Base-by-base conservation (phyloP, 2,329 filamentous ascomycete genomes). In the Ophiocordyceps unilateralis region DNA sequence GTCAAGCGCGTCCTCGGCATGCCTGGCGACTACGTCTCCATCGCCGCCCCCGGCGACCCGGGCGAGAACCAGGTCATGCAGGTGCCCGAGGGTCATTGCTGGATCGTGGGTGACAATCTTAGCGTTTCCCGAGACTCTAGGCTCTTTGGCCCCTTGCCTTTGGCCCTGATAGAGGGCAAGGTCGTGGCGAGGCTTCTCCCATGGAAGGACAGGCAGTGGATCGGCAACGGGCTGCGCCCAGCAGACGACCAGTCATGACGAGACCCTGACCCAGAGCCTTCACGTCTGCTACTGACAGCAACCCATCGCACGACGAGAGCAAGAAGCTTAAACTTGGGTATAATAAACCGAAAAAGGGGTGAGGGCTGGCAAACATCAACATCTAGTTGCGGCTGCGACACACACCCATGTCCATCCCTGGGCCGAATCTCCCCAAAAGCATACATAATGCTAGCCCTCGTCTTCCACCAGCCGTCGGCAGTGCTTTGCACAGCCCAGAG, bases 21-120 rank as follows among this genome's bases (percentile, higher is more conserved):
- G 71, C 78, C 78, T 1, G 83, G 83, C 0, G 83, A 89, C 54
- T 86, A 83, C 53, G 81, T 88, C 22, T 59, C 79, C 42, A 62
- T 80, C 23, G 70, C 81, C 46, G 78, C 75, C 17, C 78, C 78
- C 0, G 74, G 65, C 3, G 58, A 63, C 34, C 52, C 54, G 19
- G 59, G 61, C 3, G 58, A 61, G 40, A 64, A 67, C 28, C 57
- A 28, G 15, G 11, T 32, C 10, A 3, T 44, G n/a, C 54, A 93
- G 83, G 77, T 98, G 15, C 91, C 91, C 0, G 69, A 83, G 55
- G 91, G 91, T 1, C 91, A 98, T 66, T 93, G 87, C 54, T 96
- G 86, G 76, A 67, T 95, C 7, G 75, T 78, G 3, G 91, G 91
- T 3, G 91, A 98, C 60, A 96, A 96, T 59, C 56, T 94, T 47